Base-by-base conservation (phyloP, 1,139 yeast species). In the Torulaspora globosa region DNA sequence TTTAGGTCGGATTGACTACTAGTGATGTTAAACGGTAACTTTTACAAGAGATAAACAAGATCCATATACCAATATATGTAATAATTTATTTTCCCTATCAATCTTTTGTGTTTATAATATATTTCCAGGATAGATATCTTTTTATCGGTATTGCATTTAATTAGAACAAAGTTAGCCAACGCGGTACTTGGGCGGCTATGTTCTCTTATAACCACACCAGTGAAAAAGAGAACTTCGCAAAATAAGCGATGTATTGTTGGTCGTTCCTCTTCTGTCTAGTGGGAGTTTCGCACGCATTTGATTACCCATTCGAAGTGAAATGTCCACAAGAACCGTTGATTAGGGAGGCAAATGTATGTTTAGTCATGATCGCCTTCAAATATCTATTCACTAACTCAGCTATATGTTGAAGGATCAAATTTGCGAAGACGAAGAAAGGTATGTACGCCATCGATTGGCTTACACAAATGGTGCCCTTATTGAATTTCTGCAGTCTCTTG, bases 291-390 rank as follows among this genome's bases (percentile, higher is more conserved):
- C 7, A 18, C 14, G 44, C 39, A 15, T 12, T 36, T 16, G 30
- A 41, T 11, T 35, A 75, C 7, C 79, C 79, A 3, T 63, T 59
- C 30, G 58, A 63, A 16, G 73, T 72, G 0, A 44, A 59, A 14
- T 77, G 82, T 54, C 80, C 80, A 1, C 47, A 63, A 1, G 46
- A 50, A 10, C 52, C 67, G 0, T 53, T 74, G 39, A 56, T 76
- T 28, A 62, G 81, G 53, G 50, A 50, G 21, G 78, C 74, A 28
- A 59, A 64, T 32, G 79, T 65, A 55, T 41, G 60, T 44, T 16
- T 10, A 18, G 18, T 8, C 23, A 10, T 9, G 18, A 29, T 21
- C 8, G 23, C 23, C 9, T 26, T 26, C 29, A 26, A 26, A 12
- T 19, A 18, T 32, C 6, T 21, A 21, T 21, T 21, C 9, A 28